Base-by-base conservation (phyloP, 805 yeast species). In the Candida saitoana region DNA sequence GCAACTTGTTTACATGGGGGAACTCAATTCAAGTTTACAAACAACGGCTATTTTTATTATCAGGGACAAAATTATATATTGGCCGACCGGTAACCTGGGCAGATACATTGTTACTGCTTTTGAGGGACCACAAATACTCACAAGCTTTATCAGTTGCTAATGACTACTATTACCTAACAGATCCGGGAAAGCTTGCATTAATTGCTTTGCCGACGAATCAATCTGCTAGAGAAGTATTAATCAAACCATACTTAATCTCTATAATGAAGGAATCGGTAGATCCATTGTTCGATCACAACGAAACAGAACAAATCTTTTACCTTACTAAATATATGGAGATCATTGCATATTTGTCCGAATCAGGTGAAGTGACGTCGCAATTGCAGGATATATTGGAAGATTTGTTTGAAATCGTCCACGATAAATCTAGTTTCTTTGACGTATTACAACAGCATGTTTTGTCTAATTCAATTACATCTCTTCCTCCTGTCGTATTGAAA, bases 71-170 rank as follows among this genome's bases (percentile, higher is more conserved):
- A 74, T 36, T 87, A 0, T 73, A 63, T 4, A 69, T 81, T 2
- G 95, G 90, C 0, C 67, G 78, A 18, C 59, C 79, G 12, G 65
- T 79, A 2, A 79, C 74, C 49, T 87, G 89, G 96, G 87, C 83
- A 0, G 90, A 84, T 49, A 65, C 70, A 19, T 57, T 86, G 1
- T 57, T 76, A 43, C 66, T 60, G 5, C 54, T 76, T 9, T 64
- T 87, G 37, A 65, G 74, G 8, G 49, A 60, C 2, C 78, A 75
- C 1, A 57, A 73, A 17, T 82, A 80, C 41, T 57, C 74, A 4
- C 63, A 58, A 2, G 90, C 95, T 0, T 66, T 87, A n/a, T 59
- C 64, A 2, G 63, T 73, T 12, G 82, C 85, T 0, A 64, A 74
- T 35, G 59, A 61, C 5, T 84, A 74, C 54, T 87, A 77, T 47